Base-by-base conservation (phyloP, 2,329 filamentous ascomycete species). In the Oidium heveae region DNA sequence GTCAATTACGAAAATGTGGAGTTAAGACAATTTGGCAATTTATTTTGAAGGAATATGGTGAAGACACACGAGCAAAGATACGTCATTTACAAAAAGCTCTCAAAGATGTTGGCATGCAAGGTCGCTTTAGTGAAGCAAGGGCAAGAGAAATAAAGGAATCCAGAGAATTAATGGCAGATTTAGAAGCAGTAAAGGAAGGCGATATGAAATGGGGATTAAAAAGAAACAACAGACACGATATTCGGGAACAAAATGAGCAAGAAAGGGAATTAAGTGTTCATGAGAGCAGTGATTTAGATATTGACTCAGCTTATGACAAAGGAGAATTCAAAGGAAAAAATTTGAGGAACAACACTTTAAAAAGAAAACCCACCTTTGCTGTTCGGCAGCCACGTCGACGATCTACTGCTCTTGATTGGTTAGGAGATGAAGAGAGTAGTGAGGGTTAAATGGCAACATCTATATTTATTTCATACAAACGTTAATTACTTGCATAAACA, bases 1-100 rank as follows among this genome's bases (percentile, higher is more conserved):
- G 79, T 9, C 86, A 89, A 67, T 75, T 98, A 7, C 69, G 82
- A 49, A 94, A 95, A 67, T 98, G 89, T 63, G 89, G 89, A 33
- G 78, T 95, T 55, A 82, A 86, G 54, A 96, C 95, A 65, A 76
- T 95, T 57, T 98, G 91, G 89, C 77, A 76, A 52, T 79, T 82
- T 58, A 86, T 95, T 67, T 74, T 98, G 32, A 85, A 85, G 65
- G 72, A 79, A 55, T 87, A 77, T 62, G 75, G 74, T 1, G 76
- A 80, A 55, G 84, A 88, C 24, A 65, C 74, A 4, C 82, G 79
- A 57, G 85, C 78, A 52, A 95, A 94, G 71, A 85, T 95, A 58
- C 74, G 73, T 54, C 86, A 95, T 64, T 72, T 98, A 8, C 85
- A 79, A 64, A 70, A 70, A 12, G 82, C 93, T 80, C 74, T 98